Evolutionary conservation across 306 rosid species (phyloP).

Genomic region (Gleditsia sinensis): DNA sequence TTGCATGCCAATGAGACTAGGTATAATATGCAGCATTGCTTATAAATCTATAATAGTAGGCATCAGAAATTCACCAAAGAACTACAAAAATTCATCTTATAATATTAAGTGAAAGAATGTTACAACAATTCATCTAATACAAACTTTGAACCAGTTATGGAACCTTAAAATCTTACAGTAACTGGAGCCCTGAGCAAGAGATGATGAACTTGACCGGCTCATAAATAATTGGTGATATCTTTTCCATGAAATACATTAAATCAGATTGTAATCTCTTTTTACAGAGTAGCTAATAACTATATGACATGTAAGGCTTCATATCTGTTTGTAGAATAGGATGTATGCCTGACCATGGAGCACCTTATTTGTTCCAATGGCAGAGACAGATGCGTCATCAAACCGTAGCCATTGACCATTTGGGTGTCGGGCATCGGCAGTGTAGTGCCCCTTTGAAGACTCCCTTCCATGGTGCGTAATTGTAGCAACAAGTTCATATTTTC

Average conservation of each 20-base stretch:
- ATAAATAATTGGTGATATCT: too few relatives aligned
- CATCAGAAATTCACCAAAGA: slow-evolving; percentile 20
- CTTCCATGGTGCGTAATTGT: slow-evolving; percentile 95
- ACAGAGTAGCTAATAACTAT: not conserved
- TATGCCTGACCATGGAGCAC: slow-evolving; percentile 90
- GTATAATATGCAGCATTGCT: not conserved
- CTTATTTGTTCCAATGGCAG: slow-evolving; percentile 56
- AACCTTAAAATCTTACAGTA: slow-evolving; percentile 6
- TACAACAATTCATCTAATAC: slow-evolving; percentile 38
- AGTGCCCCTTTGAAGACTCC: slow-evolving; percentile 92
- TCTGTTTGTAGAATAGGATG: slow-evolving; percentile 79
- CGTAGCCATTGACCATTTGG: slow-evolving; percentile 72
- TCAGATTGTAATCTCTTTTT: not conserved
- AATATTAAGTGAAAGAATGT: slow-evolving; percentile 21
- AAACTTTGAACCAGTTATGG: slow-evolving; percentile 4
- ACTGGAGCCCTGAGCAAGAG: not conserved
- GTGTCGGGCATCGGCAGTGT: slow-evolving; percentile 80
- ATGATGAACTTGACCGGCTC: too few relatives aligned
- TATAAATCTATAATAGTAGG: not conserved
- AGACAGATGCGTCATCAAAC: slow-evolving; percentile 82
- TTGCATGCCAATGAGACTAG: not conserved
- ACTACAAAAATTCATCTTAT: slow-evolving; percentile 33
- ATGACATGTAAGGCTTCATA: slow-evolving; percentile 34
- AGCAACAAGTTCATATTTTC: slow-evolving; percentile 84
- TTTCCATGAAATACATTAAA: slow-evolving; percentile 12